Evolutionary conservation across 305 asterid genomes (phyloP), one percentile per base, ranked within the genome.

Genomic region (Fraxinus dipetala): DNA sequence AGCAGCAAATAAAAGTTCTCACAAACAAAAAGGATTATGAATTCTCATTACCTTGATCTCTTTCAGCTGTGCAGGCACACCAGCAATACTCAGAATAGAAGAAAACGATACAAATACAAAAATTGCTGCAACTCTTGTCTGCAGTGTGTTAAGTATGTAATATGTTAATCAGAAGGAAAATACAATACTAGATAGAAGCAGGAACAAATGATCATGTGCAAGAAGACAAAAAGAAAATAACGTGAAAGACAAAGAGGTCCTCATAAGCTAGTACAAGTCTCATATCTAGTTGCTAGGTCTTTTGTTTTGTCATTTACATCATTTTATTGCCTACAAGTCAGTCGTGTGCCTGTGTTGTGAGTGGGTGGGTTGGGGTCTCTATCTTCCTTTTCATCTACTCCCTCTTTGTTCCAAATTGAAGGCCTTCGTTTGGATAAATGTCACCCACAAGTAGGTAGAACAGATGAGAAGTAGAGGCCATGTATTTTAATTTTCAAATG

Each of bases 61-160:
- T 85, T 95, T 96, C 86, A 93, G 86, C 65, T 91, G 97, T 22
- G 97, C 95, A 40, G 99, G 98, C 81, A 91, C 92, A 76, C 97
- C 97, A 20, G 98, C 98, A 59, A 93, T 91, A 81, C 98, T 91
- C 81, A 96, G 85, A 84, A 96, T 94, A 34, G 98, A 95, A 34
- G 93, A 85, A 84, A 95, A 95, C 14, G 99, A 95, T 28, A 95
- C 87, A 81, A 95, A 96, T 63, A 89, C 90, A 84, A 95, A 96
- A 73, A 95, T 75, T 79, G 99, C 98, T 79, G 95, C 97, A 28
- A 92, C 97, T 89, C 99, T 91, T 28, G 94, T 88, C 99, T 96
- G 97, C 89, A 89, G 79, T 83, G 38, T 45, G 77, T 56, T 65
- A 83, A 31, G 54, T n/a, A 77, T 24, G 75, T 6, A 34, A 36